Conservation (phyloP, 345 rosid genomes). For the Reutealis trisperma region DNA sequence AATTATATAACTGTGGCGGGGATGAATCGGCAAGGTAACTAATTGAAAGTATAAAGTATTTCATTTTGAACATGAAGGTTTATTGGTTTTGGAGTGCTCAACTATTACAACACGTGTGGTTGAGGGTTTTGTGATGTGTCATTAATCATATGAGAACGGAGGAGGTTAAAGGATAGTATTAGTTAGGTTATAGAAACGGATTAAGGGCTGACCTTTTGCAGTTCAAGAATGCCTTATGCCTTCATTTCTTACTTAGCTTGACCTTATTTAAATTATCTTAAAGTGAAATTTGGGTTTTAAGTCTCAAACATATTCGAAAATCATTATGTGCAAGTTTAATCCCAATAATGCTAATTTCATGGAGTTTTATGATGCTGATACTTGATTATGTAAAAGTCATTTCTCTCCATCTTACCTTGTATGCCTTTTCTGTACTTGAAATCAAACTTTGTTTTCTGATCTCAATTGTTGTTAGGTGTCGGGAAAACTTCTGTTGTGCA, state of each 20-base stretch:
- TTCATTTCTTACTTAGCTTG: not conserved
- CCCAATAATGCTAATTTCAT: not conserved
- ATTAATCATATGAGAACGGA: not conserved
- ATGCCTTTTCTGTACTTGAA: slow-evolving; percentile 3
- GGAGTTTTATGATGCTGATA: not conserved
- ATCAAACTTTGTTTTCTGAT: slow-evolving; percentile 19
- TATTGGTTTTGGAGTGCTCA: not conserved
- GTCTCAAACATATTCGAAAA: not conserved
- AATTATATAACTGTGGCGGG: not conserved
- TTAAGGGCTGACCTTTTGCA: not conserved
- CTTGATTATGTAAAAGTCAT: not conserved
- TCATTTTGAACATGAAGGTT: not conserved
- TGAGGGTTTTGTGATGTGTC: not conserved
- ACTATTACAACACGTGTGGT: not conserved
- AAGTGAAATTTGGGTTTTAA: not conserved
- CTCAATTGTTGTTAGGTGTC: slow-evolving; percentile 55
- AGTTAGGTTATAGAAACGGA: not conserved
- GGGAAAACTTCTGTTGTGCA: slow-evolving; percentile 95
- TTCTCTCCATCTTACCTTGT: not conserved
- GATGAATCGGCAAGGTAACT: no score
- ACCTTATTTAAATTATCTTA: not conserved
- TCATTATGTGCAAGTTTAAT: not conserved
- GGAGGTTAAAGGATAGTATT: not conserved
- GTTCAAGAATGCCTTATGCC: not conserved
- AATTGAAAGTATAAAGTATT: not conserved